Conservation (phyloP, 768 basidiomycete genomes). For the Crassisporium funariophilum region DNA sequence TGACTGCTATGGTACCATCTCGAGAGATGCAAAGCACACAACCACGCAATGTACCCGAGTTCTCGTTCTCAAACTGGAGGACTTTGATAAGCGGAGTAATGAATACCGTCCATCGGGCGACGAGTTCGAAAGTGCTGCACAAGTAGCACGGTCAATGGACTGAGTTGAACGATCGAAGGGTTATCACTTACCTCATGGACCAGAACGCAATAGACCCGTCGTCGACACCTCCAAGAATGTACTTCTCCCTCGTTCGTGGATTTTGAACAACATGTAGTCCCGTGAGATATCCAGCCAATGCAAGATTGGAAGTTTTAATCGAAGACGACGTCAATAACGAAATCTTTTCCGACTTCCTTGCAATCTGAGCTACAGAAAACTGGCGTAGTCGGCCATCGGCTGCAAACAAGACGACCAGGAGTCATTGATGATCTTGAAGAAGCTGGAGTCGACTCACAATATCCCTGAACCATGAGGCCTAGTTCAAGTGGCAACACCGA, state of each 20-base stretch:
- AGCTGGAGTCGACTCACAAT: constrained; percentile 44
- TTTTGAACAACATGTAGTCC: constrained; percentile 59
- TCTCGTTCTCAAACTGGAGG: constrained; percentile 54
- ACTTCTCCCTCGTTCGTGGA: constrained; percentile 57
- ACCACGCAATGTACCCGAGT: constrained; percentile 59
- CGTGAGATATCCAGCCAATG: constrained; percentile 51
- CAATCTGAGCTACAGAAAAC: constrained; percentile 45
- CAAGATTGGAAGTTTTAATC: constrained; percentile 42
- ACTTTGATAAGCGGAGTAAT: constrained; percentile 62
- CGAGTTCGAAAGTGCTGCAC: constrained; percentile 60
- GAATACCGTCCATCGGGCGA: constrained; percentile 76
- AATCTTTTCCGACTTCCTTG: constrained; percentile 21
- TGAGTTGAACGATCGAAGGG: background rate
- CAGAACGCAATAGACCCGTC: constrained; percentile 81
- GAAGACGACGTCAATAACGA: constrained; percentile 25
- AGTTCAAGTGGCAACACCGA: constrained; percentile 59
- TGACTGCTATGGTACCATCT: constrained; percentile 84
- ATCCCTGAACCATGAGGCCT: constrained; percentile 62
- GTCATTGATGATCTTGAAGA: constrained; percentile 7
- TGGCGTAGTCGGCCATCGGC: constrained; percentile 57
- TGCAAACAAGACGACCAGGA: constrained; percentile 23
- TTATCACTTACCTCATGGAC: constrained; percentile 52
- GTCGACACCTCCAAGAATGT: constrained; percentile 73
- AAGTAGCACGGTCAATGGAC: background rate
- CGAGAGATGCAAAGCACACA: constrained; percentile 71